Evolutionary conservation across 441 rosid species (phyloP), one percentile per base, ranked within the genome.

Genomic region (Pelargonium myrrhifolium): DNA sequence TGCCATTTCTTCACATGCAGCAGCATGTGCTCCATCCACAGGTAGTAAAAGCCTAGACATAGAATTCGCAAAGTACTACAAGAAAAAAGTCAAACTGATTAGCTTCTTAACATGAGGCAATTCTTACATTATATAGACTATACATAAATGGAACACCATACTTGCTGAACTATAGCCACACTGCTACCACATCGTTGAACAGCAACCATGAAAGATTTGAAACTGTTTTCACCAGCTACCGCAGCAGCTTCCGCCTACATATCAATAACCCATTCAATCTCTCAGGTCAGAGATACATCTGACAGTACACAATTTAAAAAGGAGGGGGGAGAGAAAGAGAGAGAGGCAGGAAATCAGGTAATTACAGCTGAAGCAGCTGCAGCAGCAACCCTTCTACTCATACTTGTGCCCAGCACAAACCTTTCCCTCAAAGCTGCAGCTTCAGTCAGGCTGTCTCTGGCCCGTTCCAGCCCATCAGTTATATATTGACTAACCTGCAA

Each of bases 1-100:
- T 65, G 97, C 92, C 99, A 95, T 95, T 87, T 95, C 97, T 87
- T 95, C 99, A 70, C 98, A 89, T 56, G 98, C 87, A 79, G 97
- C 89, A 74, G 96, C 92, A 83, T 95, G 97, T 62, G 99, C 97
- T 72, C 97, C 97, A 73, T 95, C 99, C 75, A 95, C 99, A 42
- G 97, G 97, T 69, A 95, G 85, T 78, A 92, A 85, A 71, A 95
- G 96, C 65, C 99, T 85, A 70, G 99, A 89, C 75, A 95, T 89
- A 20, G 97, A 89, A 83, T 90, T 95, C 84, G 97, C 92, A 82
- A 95, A 92, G 82, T 84, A 86, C 99, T 95, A 84, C 73, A 76
- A 43, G 75, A 55, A 64, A 76, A 68, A 79, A 65, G 72, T 21
- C 39, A 62, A 39, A 72, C 58, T 65, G 64, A 59, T 73, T 68